Conservation (phyloP, 2,329 filamentous ascomycete genomes). For the Trichoderma koningii region DNA sequence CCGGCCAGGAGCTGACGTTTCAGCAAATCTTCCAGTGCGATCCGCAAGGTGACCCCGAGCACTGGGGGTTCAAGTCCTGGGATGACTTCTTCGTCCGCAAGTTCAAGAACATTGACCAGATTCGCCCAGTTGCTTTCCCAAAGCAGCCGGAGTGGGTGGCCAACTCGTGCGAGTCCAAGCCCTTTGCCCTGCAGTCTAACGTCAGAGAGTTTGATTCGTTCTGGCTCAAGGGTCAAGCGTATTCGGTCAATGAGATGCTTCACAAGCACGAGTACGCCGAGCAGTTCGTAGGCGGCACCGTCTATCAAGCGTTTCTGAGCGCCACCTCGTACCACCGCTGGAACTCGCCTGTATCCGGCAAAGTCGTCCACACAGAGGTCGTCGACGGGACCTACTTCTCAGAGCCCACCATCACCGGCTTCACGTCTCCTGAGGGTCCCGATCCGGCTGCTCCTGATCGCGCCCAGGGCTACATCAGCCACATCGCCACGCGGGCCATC, state of each 20-base stretch:
- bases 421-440: constrained; percentile 26
- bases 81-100: constrained; percentile 64
- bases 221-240: constrained; percentile 67
- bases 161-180: constrained; percentile 63
- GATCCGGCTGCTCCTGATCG: constrained; percentile 33
- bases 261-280: constrained; percentile 49
- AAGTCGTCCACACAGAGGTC: constrained; percentile 54
- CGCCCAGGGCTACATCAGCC: constrained; percentile 63
- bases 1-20: constrained; percentile 26
- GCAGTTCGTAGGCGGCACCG: constrained; percentile 59
- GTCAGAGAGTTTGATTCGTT: constrained; percentile 59
- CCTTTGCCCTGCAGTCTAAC: constrained; percentile 50
- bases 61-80: constrained; percentile 60
- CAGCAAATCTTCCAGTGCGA: constrained; percentile 32
- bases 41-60: constrained; percentile 15
- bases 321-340: constrained; percentile 68
- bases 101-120: constrained; percentile 42
- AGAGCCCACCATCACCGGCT: constrained; percentile 41
- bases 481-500: constrained; percentile 64
- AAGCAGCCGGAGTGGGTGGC: constrained; percentile 45
- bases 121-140: constrained; percentile 56
- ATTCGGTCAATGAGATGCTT: constrained; percentile 63
- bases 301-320: constrained; percentile 68
- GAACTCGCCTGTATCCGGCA: constrained; percentile 64
- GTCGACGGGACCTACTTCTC: constrained; percentile 65